Evolutionary conservation across 2,329 filamentous ascomycete genomes (phyloP).

Genomic region (Sarocladium kiliense): DNA sequence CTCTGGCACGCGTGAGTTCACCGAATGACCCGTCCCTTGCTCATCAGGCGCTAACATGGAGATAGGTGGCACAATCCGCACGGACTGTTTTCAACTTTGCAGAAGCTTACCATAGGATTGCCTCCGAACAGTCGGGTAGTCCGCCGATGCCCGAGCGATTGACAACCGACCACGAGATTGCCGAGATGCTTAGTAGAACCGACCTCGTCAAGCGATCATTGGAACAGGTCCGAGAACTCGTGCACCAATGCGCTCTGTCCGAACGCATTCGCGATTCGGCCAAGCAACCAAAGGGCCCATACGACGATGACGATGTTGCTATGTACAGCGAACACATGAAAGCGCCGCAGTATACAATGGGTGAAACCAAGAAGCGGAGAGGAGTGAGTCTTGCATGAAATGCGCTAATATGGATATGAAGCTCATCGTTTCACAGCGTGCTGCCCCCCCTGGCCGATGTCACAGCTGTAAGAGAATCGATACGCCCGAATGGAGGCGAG

Average conservation of each 20-base stretch:
- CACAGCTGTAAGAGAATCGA: constrained; percentile 98
- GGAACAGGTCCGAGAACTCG: constrained; percentile 47
- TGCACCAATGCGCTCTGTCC: constrained; percentile 47
- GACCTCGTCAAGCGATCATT: constrained; percentile 48
- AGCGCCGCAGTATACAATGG: constrained; percentile 53
- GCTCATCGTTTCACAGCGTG: constrained; percentile 59
- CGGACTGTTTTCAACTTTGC: constrained; percentile 53
- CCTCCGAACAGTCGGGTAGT: constrained; percentile 49
- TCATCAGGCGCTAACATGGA: constrained; percentile 13
- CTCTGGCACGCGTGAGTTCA: constrained; percentile 45
- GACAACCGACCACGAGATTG: constrained; percentile 50
- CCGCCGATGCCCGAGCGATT: constrained; percentile 49
- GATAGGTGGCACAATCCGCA: constrained; percentile 45
- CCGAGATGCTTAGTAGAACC: constrained; percentile 48
- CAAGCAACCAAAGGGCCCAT: constrained; percentile 39
- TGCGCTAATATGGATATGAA: constrained; percentile 5
- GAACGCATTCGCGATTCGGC: constrained; percentile 46
- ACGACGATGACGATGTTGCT: constrained; percentile 55
- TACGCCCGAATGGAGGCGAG: constrained; percentile 95
- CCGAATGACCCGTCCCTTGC: constrained; percentile 11
- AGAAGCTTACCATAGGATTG: constrained; percentile 49
- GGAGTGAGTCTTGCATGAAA: constrained; percentile 60
- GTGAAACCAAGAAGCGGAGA: constrained; percentile 84
- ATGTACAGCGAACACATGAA: constrained; percentile 59
- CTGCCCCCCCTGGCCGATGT: constrained; percentile 89